These are phyloP conservation scores for Plasmodium gonderi DNA, from an alignment of 169 alveolate species.

Conservation along the genomic window DNA sequence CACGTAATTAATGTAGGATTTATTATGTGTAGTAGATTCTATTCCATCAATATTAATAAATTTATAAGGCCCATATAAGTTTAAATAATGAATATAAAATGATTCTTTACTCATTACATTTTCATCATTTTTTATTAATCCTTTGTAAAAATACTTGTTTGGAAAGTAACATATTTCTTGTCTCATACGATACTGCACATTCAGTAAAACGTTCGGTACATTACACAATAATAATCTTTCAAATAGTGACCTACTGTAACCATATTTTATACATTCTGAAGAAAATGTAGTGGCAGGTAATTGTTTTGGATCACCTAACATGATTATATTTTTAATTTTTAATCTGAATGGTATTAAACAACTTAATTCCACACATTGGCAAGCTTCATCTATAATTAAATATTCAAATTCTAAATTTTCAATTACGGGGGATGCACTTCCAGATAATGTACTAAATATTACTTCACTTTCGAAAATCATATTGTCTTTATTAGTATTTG, in stretches of 20 bases:
- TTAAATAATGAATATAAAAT: conserved; percentile 89
- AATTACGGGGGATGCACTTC: conserved; percentile 92
- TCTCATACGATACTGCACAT: conserved; percentile 98
- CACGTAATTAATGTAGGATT: conserved; percentile 83
- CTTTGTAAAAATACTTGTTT: conserved; percentile 91
- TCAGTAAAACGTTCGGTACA: conserved; percentile 88
- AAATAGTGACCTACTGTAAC: conserved; percentile 91
- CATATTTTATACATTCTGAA: conserved; percentile 82
- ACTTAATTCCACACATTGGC: conserved; percentile 93
- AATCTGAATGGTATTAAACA: conserved; percentile 81
- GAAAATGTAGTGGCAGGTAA: conserved; percentile 98
- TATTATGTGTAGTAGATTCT: conserved; percentile 81
- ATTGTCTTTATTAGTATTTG: conserved; percentile 76
- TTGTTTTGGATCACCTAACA: conserved; percentile 99
- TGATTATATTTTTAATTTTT: conserved; percentile 90
- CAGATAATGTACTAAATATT: conserved; percentile 92
- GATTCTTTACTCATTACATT: conserved; percentile 79
- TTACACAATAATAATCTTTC: conserved; percentile 91
- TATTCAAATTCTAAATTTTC: conserved; percentile 90
- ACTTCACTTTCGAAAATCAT: conserved; percentile 88
- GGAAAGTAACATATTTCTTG: conserved; percentile 96
- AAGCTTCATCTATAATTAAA: conserved; percentile 98
- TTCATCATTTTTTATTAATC: conserved; percentile 80
- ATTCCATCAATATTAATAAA: conserved; percentile 90
- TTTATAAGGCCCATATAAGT: conserved; percentile 90